Percentiles rank a stretch among this genome's conserved stretches.
Conservation (phyloP, 371 early-diverging fungal genomes). For the Rhizopus stolonifer region DNA sequence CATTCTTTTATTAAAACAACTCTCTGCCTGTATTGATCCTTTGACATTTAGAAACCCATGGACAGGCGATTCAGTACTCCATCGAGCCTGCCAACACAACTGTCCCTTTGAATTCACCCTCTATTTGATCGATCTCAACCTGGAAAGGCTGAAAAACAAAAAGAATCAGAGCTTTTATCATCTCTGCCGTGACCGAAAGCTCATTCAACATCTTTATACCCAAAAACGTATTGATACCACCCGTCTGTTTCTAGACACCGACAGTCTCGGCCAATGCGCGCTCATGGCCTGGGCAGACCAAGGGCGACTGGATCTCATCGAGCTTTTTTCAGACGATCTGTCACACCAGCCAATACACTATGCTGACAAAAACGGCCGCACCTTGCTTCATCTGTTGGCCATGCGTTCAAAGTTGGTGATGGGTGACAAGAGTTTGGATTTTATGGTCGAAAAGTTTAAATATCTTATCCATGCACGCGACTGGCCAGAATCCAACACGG, state of each 20-base stretch:
- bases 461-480: slow-evolving; percentile 19
- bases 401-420: background rate
- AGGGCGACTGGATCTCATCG: slow-evolving; percentile 31
- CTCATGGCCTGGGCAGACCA: slow-evolving; percentile 41
- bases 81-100: slow-evolving; percentile 8
- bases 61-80: slow-evolving; percentile 22
- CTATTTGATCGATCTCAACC: background rate
- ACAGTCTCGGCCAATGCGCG: slow-evolving; percentile 33
- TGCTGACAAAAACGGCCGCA: slow-evolving; percentile 14
- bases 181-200: slow-evolving; percentile 20
- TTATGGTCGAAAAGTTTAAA: slow-evolving; percentile 4
- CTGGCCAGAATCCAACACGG: slow-evolving; percentile 30
- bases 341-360: background rate
- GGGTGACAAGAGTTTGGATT: slow-evolving; percentile 5
- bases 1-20: background rate
- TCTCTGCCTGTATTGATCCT: background rate
- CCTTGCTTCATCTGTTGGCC: slow-evolving; percentile 18
- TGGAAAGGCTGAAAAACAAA: slow-evolving; percentile 25
- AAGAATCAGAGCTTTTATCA: slow-evolving; percentile 43
- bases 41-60: background rate
- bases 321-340: background rate
- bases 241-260: slow-evolving; percentile 7
- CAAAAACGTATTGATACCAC: background rate
- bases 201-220: slow-evolving; percentile 11
- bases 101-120: slow-evolving; percentile 1